These are phyloP conservation scores for Knoxdaviesia proteae DNA, from an alignment of 2,329 filamentous ascomycete species.

Conservation along the genomic window DNA sequence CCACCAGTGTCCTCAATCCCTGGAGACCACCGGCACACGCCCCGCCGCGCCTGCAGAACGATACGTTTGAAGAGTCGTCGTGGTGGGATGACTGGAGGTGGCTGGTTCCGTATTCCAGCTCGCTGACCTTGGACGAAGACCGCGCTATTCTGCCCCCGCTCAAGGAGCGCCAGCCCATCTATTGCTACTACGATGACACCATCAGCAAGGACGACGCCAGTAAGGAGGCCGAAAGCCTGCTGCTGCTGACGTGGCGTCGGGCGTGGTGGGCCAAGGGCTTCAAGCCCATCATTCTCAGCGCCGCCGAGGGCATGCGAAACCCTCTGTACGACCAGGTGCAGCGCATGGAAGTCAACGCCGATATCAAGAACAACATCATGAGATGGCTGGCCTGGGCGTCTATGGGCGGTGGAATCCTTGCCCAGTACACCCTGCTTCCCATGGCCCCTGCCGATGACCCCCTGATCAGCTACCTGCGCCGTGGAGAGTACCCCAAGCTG, in stretches of 20 bases:
- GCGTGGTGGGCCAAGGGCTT: slow-evolving; percentile 96
- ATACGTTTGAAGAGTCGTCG: slow-evolving; percentile 53
- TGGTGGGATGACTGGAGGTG: slow-evolving; percentile 87
- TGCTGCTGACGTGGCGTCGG: slow-evolving; percentile 72
- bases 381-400: slow-evolving; percentile 85
- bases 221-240: slow-evolving; percentile 52
- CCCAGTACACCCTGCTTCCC: slow-evolving; percentile 62
- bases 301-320: slow-evolving; percentile 65
- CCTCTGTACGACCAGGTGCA: slow-evolving; percentile 57
- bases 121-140: slow-evolving; percentile 60
- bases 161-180: slow-evolving; percentile 48
- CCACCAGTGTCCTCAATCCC: slow-evolving; percentile 36
- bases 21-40: slow-evolving; percentile 52
- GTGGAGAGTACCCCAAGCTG: slow-evolving; percentile 52
- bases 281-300: slow-evolving; percentile 59
- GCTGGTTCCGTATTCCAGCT: slow-evolving; percentile 66
- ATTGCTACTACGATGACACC: slow-evolving; percentile 73
- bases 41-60: slow-evolving; percentile 55
- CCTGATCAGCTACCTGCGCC: slow-evolving; percentile 50
- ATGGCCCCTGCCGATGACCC: slow-evolving; percentile 60
- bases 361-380: slow-evolving; percentile 50
- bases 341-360: slow-evolving; percentile 33
- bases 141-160: slow-evolving; percentile 67
- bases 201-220: slow-evolving; percentile 38
- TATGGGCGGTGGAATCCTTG: slow-evolving; percentile 67